Conservation (phyloP, 352 stramenopile species). For the Globisporangium ultimum region DNA sequence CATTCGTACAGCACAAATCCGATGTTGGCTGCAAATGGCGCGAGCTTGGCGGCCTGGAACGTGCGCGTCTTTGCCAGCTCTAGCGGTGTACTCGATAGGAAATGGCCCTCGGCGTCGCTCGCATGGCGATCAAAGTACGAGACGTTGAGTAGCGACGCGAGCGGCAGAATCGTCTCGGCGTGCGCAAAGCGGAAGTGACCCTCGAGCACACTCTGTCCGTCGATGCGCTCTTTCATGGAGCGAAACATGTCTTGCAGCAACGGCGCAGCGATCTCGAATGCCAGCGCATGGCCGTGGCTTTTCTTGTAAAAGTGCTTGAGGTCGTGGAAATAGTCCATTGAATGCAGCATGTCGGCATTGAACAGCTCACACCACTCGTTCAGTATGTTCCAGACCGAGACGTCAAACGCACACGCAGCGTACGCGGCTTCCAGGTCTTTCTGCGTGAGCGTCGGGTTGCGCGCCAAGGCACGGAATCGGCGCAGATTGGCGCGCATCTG, state of each 20-base stretch:
- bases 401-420: slow-evolving; percentile 77
- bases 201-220: slow-evolving; percentile 32
- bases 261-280: slow-evolving; percentile 70
- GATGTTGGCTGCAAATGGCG: slow-evolving; percentile 80
- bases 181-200: slow-evolving; percentile 84
- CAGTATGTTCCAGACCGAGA: slow-evolving; percentile 39
- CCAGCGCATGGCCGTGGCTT: slow-evolving; percentile 66
- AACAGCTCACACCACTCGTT: slow-evolving; percentile 73
- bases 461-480: slow-evolving; percentile 31
- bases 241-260: slow-evolving; percentile 63
- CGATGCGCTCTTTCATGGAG: slow-evolving; percentile 43
- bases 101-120: slow-evolving; percentile 56
- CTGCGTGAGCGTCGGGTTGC: slow-evolving; percentile 24
- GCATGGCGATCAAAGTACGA: slow-evolving; percentile 63
- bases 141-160: slow-evolving; percentile 70
- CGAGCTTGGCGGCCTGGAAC: slow-evolving; percentile 56
- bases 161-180: slow-evolving; percentile 76
- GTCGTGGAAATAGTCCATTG: slow-evolving; percentile 85
- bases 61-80: slow-evolving; percentile 37
- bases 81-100: slow-evolving; percentile 53
- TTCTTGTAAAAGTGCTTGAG: slow-evolving; percentile 88
- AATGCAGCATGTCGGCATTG: slow-evolving; percentile 56
- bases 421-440: slow-evolving; percentile 79
- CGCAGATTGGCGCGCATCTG: slow-evolving; percentile 54
- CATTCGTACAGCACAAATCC: slow-evolving; percentile 82